Evolutionary conservation across 305 asterid genomes (phyloP).

Genomic region (Fraxinus ornus): DNA sequence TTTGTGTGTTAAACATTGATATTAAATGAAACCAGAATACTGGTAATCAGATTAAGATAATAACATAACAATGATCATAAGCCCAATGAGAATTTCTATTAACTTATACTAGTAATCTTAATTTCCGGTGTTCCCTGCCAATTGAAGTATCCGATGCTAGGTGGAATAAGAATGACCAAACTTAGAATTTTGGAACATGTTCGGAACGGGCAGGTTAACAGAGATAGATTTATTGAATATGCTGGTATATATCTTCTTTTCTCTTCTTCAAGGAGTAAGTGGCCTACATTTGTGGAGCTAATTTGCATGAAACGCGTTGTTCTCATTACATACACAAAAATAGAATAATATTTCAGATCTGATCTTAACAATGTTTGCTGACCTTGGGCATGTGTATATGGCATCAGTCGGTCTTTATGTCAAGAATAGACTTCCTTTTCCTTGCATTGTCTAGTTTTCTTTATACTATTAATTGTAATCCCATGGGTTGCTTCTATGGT

Average conservation of each 20-base stretch:
- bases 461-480: neutral
- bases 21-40: neutral
- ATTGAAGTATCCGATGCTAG: neutral
- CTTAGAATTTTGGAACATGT: neutral
- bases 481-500: conserved; percentile 19
- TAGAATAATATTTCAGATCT: neutral
- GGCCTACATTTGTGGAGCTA: neutral
- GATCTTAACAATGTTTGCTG: neutral
- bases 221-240: neutral
- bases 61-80: neutral
- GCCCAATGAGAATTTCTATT: neutral
- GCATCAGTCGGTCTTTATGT: neutral
- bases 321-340: neutral
- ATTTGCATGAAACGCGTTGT: neutral
- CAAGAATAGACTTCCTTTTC: neutral
- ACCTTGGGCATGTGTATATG: neutral
- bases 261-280: neutral
- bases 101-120: neutral
- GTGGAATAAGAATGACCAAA: neutral
- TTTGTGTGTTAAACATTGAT: neutral
- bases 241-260: neutral
- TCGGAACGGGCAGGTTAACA: neutral
- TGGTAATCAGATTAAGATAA: neutral
- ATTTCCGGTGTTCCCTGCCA: neutral
- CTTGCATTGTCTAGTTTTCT: neutral